Conservation (phyloP, 306 rosid species). For the Cucumis cinereus region DNA sequence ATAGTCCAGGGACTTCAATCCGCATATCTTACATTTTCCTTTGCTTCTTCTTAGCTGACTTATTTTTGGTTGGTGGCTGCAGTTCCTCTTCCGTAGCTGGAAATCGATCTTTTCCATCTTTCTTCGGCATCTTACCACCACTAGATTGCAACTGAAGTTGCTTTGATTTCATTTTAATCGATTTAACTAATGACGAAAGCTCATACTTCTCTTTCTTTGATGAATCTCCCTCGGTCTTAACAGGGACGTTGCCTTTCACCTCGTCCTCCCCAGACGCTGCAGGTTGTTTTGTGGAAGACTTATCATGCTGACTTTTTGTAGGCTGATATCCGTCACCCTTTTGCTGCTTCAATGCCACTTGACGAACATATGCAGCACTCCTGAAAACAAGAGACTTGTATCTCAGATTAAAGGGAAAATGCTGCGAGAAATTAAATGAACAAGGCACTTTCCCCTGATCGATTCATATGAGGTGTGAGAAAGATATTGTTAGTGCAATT, state of each 20-base stretch:
- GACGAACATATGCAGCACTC: slow-evolving; percentile 57
- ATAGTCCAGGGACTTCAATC: too few species aligned
- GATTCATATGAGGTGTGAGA: background rate
- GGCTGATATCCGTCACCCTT: slow-evolving; percentile 23
- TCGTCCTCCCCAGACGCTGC: slow-evolving; percentile 11
- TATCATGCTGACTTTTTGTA: slow-evolving; percentile 14
- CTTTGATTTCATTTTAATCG: slow-evolving; percentile 61
- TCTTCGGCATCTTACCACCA: slow-evolving; percentile 13
- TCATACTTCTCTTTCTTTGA: slow-evolving; percentile 37
- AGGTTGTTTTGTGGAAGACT: slow-evolving; percentile 11
- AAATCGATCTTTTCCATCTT: slow-evolving; percentile 15
- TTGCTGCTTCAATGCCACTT: slow-evolving; percentile 36
- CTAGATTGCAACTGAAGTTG: slow-evolving; percentile 28
- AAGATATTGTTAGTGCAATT: background rate
- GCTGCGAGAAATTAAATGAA: too few species aligned
- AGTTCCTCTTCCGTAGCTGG: slow-evolving; percentile 12
- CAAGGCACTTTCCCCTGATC: too few species aligned
- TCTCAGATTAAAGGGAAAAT: background rate
- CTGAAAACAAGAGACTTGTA: slow-evolving; percentile 32
- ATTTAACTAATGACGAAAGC: slow-evolving; percentile 42
- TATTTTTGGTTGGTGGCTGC: slow-evolving; percentile 12
- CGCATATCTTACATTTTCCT: background rate
- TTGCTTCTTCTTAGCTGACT: slow-evolving; percentile 19
- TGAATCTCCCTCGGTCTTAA: slow-evolving; percentile 14
- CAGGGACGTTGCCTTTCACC: slow-evolving; percentile 13